Evolutionary conservation across 169 alveolate genomes (phyloP).

Genomic region (Plasmodium knowlesi): DNA sequence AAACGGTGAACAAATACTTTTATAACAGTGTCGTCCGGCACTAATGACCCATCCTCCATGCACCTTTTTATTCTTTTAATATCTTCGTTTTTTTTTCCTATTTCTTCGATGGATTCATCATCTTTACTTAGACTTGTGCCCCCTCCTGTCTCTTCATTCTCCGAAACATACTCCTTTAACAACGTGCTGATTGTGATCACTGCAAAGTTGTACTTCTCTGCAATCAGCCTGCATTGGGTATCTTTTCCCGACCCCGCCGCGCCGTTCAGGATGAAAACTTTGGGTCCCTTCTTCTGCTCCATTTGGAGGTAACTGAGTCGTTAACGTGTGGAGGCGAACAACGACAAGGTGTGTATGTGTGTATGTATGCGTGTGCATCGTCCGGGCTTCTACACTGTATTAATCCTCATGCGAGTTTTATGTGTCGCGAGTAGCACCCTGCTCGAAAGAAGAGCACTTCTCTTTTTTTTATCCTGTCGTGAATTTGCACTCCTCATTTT

Average conservation of each 20-base stretch:
- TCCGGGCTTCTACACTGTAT: neutral
- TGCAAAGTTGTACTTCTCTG: conserved; percentile 18
- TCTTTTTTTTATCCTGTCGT: no score
- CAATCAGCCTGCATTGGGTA: conserved; percentile 29
- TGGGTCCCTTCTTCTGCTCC: neutral
- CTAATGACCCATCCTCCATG: conserved; percentile 32
- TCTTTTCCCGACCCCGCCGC: conserved; percentile 72
- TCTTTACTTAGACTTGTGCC: neutral
- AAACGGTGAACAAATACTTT: neutral
- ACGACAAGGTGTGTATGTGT: neutral
- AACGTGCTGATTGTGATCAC: conserved; percentile 22
- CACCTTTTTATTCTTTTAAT: conserved; percentile 17
- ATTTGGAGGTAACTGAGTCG: neutral
- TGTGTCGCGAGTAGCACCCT: no score
- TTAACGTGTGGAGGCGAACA: no score
- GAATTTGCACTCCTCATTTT: no score
- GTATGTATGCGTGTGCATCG: neutral
- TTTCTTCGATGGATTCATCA: neutral
- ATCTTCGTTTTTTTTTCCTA: no score
- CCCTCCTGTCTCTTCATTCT: neutral
- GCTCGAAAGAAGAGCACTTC: no score
- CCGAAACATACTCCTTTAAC: conserved; percentile 17
- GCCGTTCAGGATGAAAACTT: conserved; percentile 24
- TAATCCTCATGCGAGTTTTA: neutral
- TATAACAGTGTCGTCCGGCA: conserved; percentile 16